Evolutionary conservation across 2,329 filamentous ascomycete species (phyloP).

Genomic region (Microascus cirrosus): DNA sequence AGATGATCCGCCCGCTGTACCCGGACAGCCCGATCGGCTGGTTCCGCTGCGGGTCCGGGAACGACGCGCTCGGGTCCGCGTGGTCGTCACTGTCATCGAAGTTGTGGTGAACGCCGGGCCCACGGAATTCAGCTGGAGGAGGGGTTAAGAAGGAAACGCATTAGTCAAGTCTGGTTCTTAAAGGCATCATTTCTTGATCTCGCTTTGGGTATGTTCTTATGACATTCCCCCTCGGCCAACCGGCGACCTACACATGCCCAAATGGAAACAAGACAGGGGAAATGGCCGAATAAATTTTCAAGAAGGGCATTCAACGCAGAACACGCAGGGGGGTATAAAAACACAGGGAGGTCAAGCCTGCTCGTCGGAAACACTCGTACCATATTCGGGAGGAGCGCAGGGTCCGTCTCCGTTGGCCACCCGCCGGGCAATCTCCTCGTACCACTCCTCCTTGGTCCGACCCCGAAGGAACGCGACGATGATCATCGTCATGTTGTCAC

Average conservation of each 20-base stretch:
- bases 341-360: constrained; percentile 8
- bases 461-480: constrained; percentile 83
- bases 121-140: constrained; percentile 66
- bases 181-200: neutral
- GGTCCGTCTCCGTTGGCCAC: constrained; percentile 95
- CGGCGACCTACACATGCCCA: neutral
- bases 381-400: constrained; percentile 98
- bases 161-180: neutral
- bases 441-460: constrained; percentile 95
- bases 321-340: constrained; percentile 5
- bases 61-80: constrained; percentile 48
- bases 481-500: constrained; percentile 99
- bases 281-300: neutral
- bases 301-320: neutral
- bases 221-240: neutral
- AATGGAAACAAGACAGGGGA: constrained; percentile 5
- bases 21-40: constrained; percentile 55
- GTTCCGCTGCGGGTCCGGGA: constrained; percentile 18
- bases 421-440: constrained; percentile 85
- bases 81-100: constrained; percentile 74
- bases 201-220: neutral
- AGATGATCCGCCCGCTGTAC: constrained; percentile 79
- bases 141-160: constrained; percentile 8
- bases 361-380: constrained; percentile 54
- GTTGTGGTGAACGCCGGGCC: constrained; percentile 70